Base-by-base conservation (phyloP, 225 moss, liverwort and hornwort genomes). In the Polytrichum commune region DNA sequence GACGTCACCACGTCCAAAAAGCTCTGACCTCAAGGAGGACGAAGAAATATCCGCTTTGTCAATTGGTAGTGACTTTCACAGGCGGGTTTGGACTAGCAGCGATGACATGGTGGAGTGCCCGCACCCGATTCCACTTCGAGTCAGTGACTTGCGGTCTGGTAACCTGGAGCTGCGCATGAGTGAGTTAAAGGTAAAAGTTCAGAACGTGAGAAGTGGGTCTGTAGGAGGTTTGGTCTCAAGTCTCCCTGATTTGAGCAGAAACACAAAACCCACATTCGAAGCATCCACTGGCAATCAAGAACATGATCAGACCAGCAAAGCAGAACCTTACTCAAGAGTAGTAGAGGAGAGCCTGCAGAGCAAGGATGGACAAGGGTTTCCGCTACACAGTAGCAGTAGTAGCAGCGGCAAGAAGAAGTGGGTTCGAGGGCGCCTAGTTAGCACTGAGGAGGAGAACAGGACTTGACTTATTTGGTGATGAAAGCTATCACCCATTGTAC, bases 101-200 rank as follows among this genome's bases (percentile, higher is more conserved):
- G 68, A 74, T 64, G 71, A 65, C 28, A 8, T 83, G 8, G 60
- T 73, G 65, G 74, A 79, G 58, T 83, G 80, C 20, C 83, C 83
- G 53, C 83, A 83, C 62, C 77, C 83, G 28, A 80, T 83, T 35
- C 80, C 80, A 2, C 64, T 83, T 33, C 76, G 65, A 56, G 32
- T n/a, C 16, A 65, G 65, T 26, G 68, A 65, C 35, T 27, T 75
- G 58, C 53, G 23, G 29, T 66, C 54, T 1, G 38, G 69, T 46
- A 9, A 33, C 63, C 1, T 54, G 16, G 3, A 63, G 69, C 65
- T 55, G 18, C 30, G 28, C 25, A 24, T 56, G 67, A 65, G 56
- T 61, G 55, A 69, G 4, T 18, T 25, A 24, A 54, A 60, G 24
- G 53, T 7, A 65, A 53, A 8, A 4, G 0, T 46, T 27, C n/a